Evolutionary conservation across 805 yeast species (phyloP), one percentile per base, ranked within the genome.

Genomic region (Candida broadrunensis): DNA sequence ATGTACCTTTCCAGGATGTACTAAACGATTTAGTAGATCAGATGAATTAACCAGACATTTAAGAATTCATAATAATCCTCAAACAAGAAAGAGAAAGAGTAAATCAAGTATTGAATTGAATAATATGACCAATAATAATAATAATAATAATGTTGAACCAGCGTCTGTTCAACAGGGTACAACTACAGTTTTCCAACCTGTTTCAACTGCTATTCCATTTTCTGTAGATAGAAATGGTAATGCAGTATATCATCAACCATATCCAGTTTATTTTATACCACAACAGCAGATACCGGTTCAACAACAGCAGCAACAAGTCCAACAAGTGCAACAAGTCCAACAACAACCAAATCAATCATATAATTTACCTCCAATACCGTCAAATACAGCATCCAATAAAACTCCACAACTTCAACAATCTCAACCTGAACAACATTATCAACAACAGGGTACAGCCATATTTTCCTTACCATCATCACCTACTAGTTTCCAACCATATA

Each of bases 11-110:
- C 89, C 93, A 1, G 87, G 87, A n/a, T 88, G 97, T 64, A 61
- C 80, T 39, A 88, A 89, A 61, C 73, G 85, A 47, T 88, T 88
- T 56, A 77, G 85, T 43, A 75, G 96, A 47, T 74, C 83, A 20
- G 96, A 89, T 63, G 96, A 88, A 65, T 73, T 88, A 42, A 88
- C 96, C 12, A 72, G 96, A 50, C 97, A 88, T 63, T 72, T 85
- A 37, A 70, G 95, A 47, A 89, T 85, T 39, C 97, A 88, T 64
- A 72, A 78, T 16, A 81, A 79, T 50, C 83, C 80, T 27, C 66
- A 61, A 46, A 61, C 68, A 47, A 56, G 77, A 52, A 72, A 63
- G 56, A 60, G 61, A 39, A 65, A 58, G 55, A 74, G 60, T 50
- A 52, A 55, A 27, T 29, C 35, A 6, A 25, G 14, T 13, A 11